These are phyloP conservation scores for Tolypocladium capitatum DNA, from an alignment of 2,329 filamentous ascomycete species.

Conservation along the genomic window DNA sequence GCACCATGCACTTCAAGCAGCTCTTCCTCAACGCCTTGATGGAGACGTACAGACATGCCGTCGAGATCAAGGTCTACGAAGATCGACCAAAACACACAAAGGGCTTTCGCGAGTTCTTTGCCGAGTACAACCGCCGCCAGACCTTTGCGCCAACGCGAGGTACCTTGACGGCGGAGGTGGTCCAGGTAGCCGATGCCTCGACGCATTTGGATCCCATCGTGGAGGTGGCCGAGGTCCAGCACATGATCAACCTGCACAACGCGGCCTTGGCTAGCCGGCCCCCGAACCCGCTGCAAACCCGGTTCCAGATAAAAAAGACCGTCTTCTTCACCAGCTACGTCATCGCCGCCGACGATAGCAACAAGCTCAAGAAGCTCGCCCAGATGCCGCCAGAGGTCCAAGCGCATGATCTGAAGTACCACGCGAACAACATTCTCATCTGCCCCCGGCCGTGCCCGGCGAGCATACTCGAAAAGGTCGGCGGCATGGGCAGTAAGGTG, in stretches of 20 bases:
- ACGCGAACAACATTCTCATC: constrained; percentile 88
- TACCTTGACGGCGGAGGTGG: constrained; percentile 63
- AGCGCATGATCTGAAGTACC: constrained; percentile 61
- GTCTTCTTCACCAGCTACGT: constrained; percentile 91
- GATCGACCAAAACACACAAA: constrained; percentile 57
- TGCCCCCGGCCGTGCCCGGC: constrained; percentile 61
- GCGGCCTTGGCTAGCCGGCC: constrained; percentile 23
- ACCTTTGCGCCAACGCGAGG: constrained; percentile 39
- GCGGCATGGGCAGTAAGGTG: constrained; percentile 73
- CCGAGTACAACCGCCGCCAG: constrained; percentile 54
- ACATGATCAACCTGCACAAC: constrained; percentile 84
- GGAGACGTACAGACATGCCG: constrained; percentile 70
- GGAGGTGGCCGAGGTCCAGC: constrained; percentile 75
- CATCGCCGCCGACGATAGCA: constrained; percentile 57
- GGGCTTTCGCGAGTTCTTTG: constrained; percentile 75
- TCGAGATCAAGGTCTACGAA: constrained; percentile 69
- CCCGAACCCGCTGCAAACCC: constrained; percentile 22
- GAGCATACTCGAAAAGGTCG: constrained; percentile 66
- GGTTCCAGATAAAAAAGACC: constrained; percentile 66
- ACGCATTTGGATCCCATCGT: constrained; percentile 62
- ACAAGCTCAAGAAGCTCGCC: constrained; percentile 58
- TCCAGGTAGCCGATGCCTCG: constrained; percentile 69
- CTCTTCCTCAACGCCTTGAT: constrained; percentile 67
- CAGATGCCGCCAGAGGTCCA: constrained; percentile 47
- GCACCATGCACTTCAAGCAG: constrained; percentile 89